Base-by-base conservation (phyloP, 2,329 filamentous ascomycete species). In the Corinectria fuckeliana region DNA sequence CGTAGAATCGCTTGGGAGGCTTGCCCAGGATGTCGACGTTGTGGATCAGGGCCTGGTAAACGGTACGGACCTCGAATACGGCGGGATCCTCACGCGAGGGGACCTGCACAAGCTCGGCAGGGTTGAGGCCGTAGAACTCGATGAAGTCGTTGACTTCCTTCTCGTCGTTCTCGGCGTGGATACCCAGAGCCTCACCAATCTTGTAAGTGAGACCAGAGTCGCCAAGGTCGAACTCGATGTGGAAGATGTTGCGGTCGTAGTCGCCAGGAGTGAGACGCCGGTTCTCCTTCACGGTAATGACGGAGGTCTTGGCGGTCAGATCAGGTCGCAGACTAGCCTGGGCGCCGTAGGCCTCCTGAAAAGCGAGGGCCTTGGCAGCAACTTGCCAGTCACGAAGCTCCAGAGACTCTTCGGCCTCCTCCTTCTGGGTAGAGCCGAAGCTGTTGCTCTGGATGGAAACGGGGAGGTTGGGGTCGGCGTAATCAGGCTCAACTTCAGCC, bases 221-320 rank as follows among this genome's bases (percentile, higher is more conserved):
- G 61, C 94, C 94, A 21, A 99, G 87, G 73, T 98, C 95, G 72
- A 99, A 99, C 79, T 99, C 95, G 63, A 99, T 98, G 81, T 99
- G 95, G 89, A 99, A 99, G 78, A 99, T 98, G 84, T 99, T 97
- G 69, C 95, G 92, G 77, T 98, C 93, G 74, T 99, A 99, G 28
- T 88, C 90, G 21, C 78, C 71, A 3, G 95, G 95, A 0, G 95
- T 99, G 55, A 99, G 85, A 64, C 95, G 88, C 62, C 95, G 91
- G 80, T 96, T 97, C 82, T 98, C 95, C 82, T 96, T 92, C 77
- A 99, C 93, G 54, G 88, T 90, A 53, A 97, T 90, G 39, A 92
- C 91, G 71, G 86, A 89, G 2, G 94, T 98, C 85, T 94, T 93
- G 72, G 92, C 88, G 9, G 90, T 80, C 54, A 96, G 82, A 71